Percentiles rank a stretch among this genome's conserved stretches.
Evolutionary conservation across 352 stramenopile genomes (phyloP).

Genomic region (Pythium periplocum): DNA sequence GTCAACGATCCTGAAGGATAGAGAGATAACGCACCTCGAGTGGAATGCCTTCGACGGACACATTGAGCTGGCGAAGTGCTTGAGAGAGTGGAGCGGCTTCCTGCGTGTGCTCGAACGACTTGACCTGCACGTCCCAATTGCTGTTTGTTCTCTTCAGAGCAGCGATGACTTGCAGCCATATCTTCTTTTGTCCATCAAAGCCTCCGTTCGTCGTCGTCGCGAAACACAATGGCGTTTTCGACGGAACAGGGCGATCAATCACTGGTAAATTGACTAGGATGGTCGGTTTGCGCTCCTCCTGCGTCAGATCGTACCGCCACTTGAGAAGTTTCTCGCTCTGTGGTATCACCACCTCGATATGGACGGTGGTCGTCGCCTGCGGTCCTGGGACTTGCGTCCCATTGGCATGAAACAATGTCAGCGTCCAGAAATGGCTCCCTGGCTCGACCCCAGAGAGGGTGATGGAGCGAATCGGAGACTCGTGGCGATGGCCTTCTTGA

Average conservation of each 20-base stretch:
- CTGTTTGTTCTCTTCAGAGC: background rate
- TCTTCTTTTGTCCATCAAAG: slow-evolving; percentile 57
- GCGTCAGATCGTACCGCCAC: slow-evolving; percentile 11
- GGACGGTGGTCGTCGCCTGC: slow-evolving; percentile 13
- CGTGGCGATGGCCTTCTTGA: slow-evolving; percentile 16
- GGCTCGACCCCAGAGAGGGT: slow-evolving; percentile 25
- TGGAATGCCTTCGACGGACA: slow-evolving; percentile 20
- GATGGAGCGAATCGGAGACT: background rate
- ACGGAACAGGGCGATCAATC: background rate
- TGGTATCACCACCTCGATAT: slow-evolving; percentile 42
- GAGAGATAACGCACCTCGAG: no score
- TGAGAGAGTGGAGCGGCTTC: slow-evolving; percentile 14
- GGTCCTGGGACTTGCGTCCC: background rate
- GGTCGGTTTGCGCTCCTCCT: slow-evolving; percentile 6
- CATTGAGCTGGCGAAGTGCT: slow-evolving; percentile 22
- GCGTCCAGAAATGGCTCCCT: slow-evolving; percentile 41
- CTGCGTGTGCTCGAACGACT: slow-evolving; percentile 27
- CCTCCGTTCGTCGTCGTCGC: slow-evolving; percentile 17
- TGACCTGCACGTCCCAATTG: slow-evolving; percentile 6
- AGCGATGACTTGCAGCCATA: slow-evolving; percentile 54
- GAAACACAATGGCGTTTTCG: slow-evolving; percentile 27
- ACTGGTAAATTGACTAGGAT: slow-evolving; percentile 26
- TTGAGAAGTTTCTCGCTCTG: slow-evolving; percentile 13
- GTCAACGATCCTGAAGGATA: no score
- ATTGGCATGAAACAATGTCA: slow-evolving; percentile 22